phyloP scores from a whole-genome alignment of 768 basidiomycete genomes.

The Trametes coccinea region DNA sequence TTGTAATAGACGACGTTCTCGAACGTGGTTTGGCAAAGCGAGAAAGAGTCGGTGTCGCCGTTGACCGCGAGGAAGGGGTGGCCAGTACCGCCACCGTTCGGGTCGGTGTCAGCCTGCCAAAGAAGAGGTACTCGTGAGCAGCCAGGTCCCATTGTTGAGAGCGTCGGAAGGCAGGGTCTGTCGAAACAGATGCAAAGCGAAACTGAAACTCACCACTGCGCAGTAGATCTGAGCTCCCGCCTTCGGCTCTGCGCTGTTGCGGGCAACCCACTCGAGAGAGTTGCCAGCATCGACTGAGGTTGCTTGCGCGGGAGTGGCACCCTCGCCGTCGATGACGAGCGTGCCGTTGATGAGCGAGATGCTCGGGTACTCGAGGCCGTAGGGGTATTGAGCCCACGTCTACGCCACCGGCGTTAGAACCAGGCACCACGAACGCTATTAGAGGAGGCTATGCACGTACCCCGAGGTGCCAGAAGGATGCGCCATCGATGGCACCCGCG shows the following conservation, averaged over 20 bases:
- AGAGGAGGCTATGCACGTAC: slow-evolving; percentile 31
- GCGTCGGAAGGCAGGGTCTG: no score
- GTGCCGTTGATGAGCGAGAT: slow-evolving; percentile 41
- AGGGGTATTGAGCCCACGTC: slow-evolving; percentile 53
- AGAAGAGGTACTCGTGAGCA: neutral
- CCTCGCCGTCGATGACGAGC: slow-evolving; percentile 38
- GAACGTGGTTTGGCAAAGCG: slow-evolving; percentile 17
- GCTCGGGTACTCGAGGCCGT: slow-evolving; percentile 44
- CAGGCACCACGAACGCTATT: neutral
- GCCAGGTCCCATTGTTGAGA: neutral
- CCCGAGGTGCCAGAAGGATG: slow-evolving; percentile 44
- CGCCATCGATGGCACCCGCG: slow-evolving; percentile 34
- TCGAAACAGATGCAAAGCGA: neutral
- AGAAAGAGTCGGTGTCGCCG: slow-evolving; percentile 24
- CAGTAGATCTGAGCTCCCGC: slow-evolving; percentile 39
- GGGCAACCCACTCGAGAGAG: slow-evolving; percentile 38
- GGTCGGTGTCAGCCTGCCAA: slow-evolving; percentile 22
- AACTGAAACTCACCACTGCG: slow-evolving; percentile 30
- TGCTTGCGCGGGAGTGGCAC: slow-evolving; percentile 39
- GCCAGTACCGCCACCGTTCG: slow-evolving; percentile 24
- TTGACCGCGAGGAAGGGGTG: slow-evolving; percentile 27
- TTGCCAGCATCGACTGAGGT: slow-evolving; percentile 34
- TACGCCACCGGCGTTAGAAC: slow-evolving; percentile 19
- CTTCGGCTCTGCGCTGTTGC: slow-evolving; percentile 32
- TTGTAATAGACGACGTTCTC: slow-evolving; percentile 24